Evolutionary conservation across 2,329 filamentous ascomycete genomes (phyloP).

Genomic region (Claviceps cyperi): DNA sequence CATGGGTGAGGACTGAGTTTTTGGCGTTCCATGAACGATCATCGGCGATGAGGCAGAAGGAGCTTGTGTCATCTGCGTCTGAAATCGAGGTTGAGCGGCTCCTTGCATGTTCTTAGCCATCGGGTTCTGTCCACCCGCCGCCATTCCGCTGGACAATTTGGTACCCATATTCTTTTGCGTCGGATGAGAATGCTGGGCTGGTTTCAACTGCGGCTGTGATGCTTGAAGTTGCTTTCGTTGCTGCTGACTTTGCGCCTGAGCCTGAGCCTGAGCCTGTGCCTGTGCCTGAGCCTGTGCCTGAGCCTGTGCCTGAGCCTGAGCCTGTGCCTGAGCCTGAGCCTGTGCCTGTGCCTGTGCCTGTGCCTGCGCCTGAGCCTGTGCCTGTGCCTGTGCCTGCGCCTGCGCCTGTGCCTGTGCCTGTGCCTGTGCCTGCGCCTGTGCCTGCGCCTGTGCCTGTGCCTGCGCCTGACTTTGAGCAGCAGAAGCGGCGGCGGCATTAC

Average conservation of each 20-base stretch:
- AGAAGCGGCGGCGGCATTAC: slow-evolving; percentile 10
- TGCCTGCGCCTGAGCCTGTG: background rate
- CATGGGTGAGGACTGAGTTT: slow-evolving; percentile 51
- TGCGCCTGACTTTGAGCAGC: slow-evolving; percentile 14
- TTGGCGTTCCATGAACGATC: slow-evolving; percentile 47
- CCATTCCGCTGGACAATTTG: slow-evolving; percentile 25
- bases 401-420: slow-evolving; percentile 5
- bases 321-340: slow-evolving; percentile 8
- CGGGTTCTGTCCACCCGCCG: slow-evolving; percentile 15
- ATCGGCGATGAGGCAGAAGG: slow-evolving; percentile 50
- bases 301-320: slow-evolving; percentile 1
- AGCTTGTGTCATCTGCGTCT: slow-evolving; percentile 43
- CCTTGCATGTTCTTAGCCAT: slow-evolving; percentile 25
- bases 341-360: slow-evolving; percentile 12
- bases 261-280: slow-evolving; percentile 1
- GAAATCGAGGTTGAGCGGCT: slow-evolving; percentile 32
- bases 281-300: slow-evolving; percentile 7
- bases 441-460: slow-evolving; percentile 1
- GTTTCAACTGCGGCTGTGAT: slow-evolving; percentile 8
- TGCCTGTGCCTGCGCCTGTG: background rate
- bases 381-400: slow-evolving; percentile 5
- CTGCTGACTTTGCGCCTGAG: slow-evolving; percentile 1
- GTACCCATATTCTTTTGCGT: slow-evolving; percentile 22
- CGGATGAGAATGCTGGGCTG: slow-evolving; percentile 21
- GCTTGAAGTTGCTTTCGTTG: background rate